Evolutionary conservation across 352 stramenopile genomes (phyloP).

Genomic region (Globisporangium mamillatum): DNA sequence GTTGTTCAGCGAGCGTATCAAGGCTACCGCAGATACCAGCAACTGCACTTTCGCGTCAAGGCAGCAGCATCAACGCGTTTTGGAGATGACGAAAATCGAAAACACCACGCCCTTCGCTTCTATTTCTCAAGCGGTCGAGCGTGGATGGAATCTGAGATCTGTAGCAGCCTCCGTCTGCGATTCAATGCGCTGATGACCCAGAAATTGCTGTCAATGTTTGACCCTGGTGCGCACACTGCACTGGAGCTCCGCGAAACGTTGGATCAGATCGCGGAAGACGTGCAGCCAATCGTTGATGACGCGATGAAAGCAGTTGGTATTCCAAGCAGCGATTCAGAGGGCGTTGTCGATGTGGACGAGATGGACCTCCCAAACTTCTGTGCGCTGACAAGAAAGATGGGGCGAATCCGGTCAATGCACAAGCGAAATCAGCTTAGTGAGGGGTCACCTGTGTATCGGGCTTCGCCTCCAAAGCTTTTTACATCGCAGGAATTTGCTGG

Average conservation of each 20-base stretch:
- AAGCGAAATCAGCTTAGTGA: slow-evolving; percentile 31
- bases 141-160: slow-evolving; percentile 29
- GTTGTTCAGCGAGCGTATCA: slow-evolving; percentile 34
- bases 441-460: neutral
- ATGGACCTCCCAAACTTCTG: slow-evolving; percentile 45
- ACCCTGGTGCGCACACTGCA: slow-evolving; percentile 26
- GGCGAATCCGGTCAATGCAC: slow-evolving; percentile 42
- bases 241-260: slow-evolving; percentile 32
- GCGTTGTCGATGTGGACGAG: slow-evolving; percentile 44
- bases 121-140: slow-evolving; percentile 42
- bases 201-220: slow-evolving; percentile 40
- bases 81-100: neutral
- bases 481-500: neutral
- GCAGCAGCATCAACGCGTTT: neutral
- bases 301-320: slow-evolving; percentile 15
- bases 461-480: neutral
- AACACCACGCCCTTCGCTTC: slow-evolving; percentile 21
- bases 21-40: slow-evolving; percentile 16
- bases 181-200: slow-evolving; percentile 43
- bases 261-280: slow-evolving; percentile 33
- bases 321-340: slow-evolving; percentile 10
- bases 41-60: slow-evolving; percentile 23
- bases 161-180: slow-evolving; percentile 22
- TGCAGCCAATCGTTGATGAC: slow-evolving; percentile 26
- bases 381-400: slow-evolving; percentile 39